Conservation (phyloP, 345 rosid genomes). For the sweet orange (Citrus sinensis) region DNA sequence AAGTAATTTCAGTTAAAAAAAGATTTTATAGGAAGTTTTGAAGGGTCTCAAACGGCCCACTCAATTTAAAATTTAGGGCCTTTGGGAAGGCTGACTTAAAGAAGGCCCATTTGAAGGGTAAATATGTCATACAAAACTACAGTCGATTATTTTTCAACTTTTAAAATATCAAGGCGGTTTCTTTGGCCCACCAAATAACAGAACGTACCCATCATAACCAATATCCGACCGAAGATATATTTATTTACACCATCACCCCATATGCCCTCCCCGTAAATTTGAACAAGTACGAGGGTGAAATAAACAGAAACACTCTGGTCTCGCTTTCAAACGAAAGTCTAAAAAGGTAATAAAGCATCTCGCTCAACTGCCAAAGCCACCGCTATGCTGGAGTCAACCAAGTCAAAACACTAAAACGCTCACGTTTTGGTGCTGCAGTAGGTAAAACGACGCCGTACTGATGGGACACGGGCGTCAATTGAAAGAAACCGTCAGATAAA, state of each 20-base stretch:
- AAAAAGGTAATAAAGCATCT: neutral
- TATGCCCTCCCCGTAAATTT: neutral
- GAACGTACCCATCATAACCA: neutral
- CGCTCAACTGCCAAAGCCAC: constrained; percentile 11
- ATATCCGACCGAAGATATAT: neutral
- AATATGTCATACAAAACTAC: neutral
- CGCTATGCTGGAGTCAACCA: neutral
- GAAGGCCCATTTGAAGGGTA: neutral
- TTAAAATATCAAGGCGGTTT: constrained; percentile 20
- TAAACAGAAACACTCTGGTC: neutral
- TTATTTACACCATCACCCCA: constrained; percentile 1
- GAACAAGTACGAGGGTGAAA: neutral
- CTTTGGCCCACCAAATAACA: constrained; percentile 28
- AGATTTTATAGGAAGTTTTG: neutral
- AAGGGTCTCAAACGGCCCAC: neutral
- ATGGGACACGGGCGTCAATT: constrained; percentile 29
- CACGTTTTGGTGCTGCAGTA: rapidly evolving
- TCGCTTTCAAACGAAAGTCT: constrained; percentile 21
- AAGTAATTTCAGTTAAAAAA: too few relatives aligned
- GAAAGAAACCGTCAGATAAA: constrained; percentile 14
- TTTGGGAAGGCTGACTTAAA: neutral
- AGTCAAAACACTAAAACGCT: neutral
- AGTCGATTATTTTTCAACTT: constrained; percentile 3
- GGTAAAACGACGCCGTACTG: constrained; percentile 7
- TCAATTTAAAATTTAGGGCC: neutral